Conservation (phyloP, 495 filamentous ascomycete species). For the Penicillium cinerascens region DNA sequence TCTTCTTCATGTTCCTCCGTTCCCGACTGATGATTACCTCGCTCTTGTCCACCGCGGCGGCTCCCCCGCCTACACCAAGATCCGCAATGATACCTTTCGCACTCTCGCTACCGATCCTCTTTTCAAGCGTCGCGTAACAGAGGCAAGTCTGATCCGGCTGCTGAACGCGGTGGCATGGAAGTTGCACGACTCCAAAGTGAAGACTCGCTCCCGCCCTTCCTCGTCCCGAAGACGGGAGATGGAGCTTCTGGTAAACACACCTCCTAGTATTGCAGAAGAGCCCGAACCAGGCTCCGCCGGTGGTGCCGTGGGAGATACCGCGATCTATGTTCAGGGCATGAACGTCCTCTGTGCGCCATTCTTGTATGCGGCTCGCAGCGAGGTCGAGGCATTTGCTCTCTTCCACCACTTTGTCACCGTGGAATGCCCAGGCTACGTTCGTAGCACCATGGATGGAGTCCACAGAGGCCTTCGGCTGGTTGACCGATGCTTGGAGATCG, state of each 20-base stretch:
- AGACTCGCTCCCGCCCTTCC: slow-evolving; percentile 36
- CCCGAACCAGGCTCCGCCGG: slow-evolving; percentile 4
- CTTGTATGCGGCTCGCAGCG: slow-evolving; percentile 89
- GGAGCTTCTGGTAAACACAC: slow-evolving; percentile 39
- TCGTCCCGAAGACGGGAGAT: slow-evolving; percentile 37
- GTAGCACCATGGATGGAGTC: slow-evolving; percentile 95
- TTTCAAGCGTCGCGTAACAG: slow-evolving; percentile 90
- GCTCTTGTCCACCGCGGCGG: slow-evolving; percentile 86
- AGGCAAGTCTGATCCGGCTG: slow-evolving; percentile 89
- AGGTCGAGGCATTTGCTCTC: slow-evolving; percentile 88
- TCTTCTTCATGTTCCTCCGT: slow-evolving; percentile 77
- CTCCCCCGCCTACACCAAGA: slow-evolving; percentile 92
- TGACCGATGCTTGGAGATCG: slow-evolving; percentile 82
- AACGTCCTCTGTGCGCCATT: slow-evolving; percentile 99
- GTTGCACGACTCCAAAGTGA: slow-evolving; percentile 70
- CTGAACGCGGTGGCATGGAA: slow-evolving; percentile 97
- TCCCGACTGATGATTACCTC: slow-evolving; percentile 84
- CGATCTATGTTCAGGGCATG: slow-evolving; percentile 97
- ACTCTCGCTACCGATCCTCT: slow-evolving; percentile 93
- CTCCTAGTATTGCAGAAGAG: slow-evolving; percentile 47
- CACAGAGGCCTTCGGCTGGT: slow-evolving; percentile 88
- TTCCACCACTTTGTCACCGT: slow-evolving; percentile 85
- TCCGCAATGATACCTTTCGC: slow-evolving; percentile 96
- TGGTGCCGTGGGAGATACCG: slow-evolving; percentile 50
- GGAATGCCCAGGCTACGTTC: slow-evolving; percentile 91